phyloP scores from a whole-genome alignment of 345 rosid species.

The Aquilaria sinensis region DNA sequence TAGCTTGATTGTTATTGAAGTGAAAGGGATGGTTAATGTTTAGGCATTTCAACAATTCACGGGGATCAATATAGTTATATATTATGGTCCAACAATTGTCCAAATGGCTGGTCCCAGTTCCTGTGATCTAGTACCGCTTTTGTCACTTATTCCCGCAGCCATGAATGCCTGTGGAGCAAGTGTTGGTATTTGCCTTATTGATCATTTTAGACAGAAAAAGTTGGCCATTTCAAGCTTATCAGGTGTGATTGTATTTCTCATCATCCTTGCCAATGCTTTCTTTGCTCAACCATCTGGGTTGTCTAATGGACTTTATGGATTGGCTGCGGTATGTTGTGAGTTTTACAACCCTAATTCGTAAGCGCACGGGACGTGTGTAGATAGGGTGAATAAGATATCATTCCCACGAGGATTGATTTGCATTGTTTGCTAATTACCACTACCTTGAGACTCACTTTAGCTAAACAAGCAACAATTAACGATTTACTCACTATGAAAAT shows the following conservation, averaged over 20 bases:
- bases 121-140: constrained; percentile 62
- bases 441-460: no score
- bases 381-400: no score
- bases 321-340: constrained; percentile 77
- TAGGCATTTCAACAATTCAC: constrained; percentile 94
- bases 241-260: constrained; percentile 59
- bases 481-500: no score
- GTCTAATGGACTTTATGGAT: constrained; percentile 41
- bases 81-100: constrained; percentile 87
- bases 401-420: no score
- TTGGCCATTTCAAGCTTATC: constrained; percentile 63
- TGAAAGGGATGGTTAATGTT: constrained; percentile 4
- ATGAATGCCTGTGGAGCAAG: constrained; percentile 77
- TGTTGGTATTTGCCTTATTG: constrained; percentile 72
- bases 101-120: constrained; percentile 83
- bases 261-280: constrained; percentile 59
- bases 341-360: neutral
- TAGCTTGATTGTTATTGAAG: no score
- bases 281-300: constrained; percentile 34
- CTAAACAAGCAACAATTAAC: no score
- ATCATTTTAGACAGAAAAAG: constrained; percentile 64
- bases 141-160: constrained; percentile 66
- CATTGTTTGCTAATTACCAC: no score
- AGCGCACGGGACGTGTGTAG: no score
- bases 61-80: constrained; percentile 92